phyloP scores from a whole-genome alignment of 208 protist species.

The Trypanosoma mega region DNA sequence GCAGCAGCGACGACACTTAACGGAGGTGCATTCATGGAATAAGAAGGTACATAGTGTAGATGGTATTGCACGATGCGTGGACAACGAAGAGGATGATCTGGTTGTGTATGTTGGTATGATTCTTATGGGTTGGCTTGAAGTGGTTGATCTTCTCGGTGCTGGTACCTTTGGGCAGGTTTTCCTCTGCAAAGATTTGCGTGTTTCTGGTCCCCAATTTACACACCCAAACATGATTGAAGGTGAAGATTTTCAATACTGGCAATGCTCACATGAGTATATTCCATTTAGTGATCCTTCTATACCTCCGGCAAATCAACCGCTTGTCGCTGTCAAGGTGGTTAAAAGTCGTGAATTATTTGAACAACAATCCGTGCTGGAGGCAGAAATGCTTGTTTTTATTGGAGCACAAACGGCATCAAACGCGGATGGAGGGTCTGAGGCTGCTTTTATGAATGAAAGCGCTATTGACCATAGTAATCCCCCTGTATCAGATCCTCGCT shows the following conservation, averaged over 20 bases:
- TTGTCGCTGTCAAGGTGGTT: constrained; percentile 86
- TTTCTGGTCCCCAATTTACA: constrained; percentile 61
- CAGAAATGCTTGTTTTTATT: constrained; percentile 86
- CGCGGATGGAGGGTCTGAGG: not conserved
- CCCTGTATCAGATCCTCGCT: constrained; percentile 61
- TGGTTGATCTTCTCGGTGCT: constrained; percentile 70
- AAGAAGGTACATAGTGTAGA: constrained; percentile 72
- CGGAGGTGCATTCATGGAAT: constrained; percentile 39
- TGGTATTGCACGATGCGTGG: constrained; percentile 56
- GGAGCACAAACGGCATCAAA: constrained; percentile 45
- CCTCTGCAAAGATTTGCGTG: constrained; percentile 82
- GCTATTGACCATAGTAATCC: constrained; percentile 20
- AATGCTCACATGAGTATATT: constrained; percentile 76
- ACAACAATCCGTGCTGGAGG: constrained; percentile 78
- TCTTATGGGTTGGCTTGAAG: constrained; percentile 81
- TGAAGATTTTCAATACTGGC: constrained; percentile 84
- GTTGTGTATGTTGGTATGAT: constrained; percentile 83
- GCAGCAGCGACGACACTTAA: constrained; percentile 41
- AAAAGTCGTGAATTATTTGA: constrained; percentile 74
- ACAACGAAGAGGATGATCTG: constrained; percentile 74
- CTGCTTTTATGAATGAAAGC: not conserved
- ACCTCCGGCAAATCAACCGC: constrained; percentile 46
- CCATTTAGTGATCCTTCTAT: constrained; percentile 69
- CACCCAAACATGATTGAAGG: constrained; percentile 67
- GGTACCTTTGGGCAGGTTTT: constrained; percentile 88